Conservation (phyloP, 1,284 basidiomycete species). For the Trichosporon asahii region DNA sequence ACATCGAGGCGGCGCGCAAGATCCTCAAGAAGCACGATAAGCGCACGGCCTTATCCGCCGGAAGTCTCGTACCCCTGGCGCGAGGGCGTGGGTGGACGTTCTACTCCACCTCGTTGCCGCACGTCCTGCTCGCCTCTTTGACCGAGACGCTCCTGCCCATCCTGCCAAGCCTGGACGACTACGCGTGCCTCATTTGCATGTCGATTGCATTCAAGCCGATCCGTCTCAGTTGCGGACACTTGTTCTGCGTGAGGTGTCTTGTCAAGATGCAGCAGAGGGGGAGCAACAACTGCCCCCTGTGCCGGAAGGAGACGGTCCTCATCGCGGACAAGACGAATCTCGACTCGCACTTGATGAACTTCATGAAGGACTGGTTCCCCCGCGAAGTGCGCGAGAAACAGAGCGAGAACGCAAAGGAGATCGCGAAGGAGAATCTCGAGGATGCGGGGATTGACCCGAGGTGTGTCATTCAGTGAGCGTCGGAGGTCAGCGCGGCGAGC, state of each 20-base stretch:
- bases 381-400: slow-evolving; percentile 74
- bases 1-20: slow-evolving; percentile 81
- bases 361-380: slow-evolving; percentile 92
- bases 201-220: slow-evolving; percentile 85
- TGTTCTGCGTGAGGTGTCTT: slow-evolving; percentile 89
- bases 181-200: slow-evolving; percentile 67
- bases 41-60: slow-evolving; percentile 59
- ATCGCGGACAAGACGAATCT: slow-evolving; percentile 68
- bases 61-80: slow-evolving; percentile 35
- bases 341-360: slow-evolving; percentile 53
- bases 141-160: slow-evolving; percentile 76
- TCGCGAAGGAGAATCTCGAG: slow-evolving; percentile 65
- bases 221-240: slow-evolving; percentile 73
- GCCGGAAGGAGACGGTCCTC: slow-evolving; percentile 71
- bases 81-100: slow-evolving; percentile 48
- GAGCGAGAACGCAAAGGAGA: slow-evolving; percentile 72
- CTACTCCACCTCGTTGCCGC: slow-evolving; percentile 62
- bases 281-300: slow-evolving; percentile 79
- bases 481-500: background rate
- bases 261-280: slow-evolving; percentile 90
- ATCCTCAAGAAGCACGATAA: slow-evolving; percentile 95
- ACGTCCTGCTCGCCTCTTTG: slow-evolving; percentile 77
- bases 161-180: slow-evolving; percentile 62
- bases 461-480: slow-evolving; percentile 28
- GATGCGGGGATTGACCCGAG: slow-evolving; percentile 59